These are phyloP conservation scores for Cutaneotrichosporon cavernicola DNA, from an alignment of 1,284 basidiomycete genomes.

Conservation along the genomic window DNA sequence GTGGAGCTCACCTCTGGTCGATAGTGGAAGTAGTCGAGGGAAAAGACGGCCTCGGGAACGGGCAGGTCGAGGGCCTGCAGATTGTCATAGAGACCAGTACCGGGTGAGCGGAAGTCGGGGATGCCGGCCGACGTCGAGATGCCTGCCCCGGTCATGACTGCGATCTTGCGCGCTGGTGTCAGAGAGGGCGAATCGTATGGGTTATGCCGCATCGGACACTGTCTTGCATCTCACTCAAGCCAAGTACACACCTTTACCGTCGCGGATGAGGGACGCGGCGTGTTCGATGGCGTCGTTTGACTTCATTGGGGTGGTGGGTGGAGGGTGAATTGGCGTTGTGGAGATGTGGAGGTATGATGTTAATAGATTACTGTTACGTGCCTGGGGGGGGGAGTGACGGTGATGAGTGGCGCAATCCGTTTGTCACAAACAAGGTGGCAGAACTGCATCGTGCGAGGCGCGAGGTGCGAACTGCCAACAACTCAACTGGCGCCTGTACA, in stretches of 20 bases:
- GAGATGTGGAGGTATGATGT: neutral
- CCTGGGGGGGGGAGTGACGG: neutral
- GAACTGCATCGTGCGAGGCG: too few species aligned
- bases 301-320: neutral
- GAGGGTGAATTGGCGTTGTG: neutral
- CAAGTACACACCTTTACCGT: conserved; percentile 47
- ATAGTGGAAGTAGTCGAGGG: conserved; percentile 53
- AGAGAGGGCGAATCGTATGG: too few species aligned
- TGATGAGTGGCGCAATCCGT: neutral
- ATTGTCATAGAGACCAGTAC: conserved; percentile 59
- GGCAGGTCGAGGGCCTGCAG: conserved; percentile 58
- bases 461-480: too few species aligned
- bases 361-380: neutral
- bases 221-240: too few species aligned
- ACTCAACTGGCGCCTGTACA: too few species aligned
- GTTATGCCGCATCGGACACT: too few species aligned
- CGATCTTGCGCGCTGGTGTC: conserved; percentile 52
- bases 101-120: conserved; percentile 55
- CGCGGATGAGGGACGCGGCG: conserved; percentile 47
- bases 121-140: conserved; percentile 58
- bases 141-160: conserved; percentile 58
- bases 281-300: conserved; percentile 31
- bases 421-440: neutral
- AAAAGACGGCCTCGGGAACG: conserved; percentile 60
- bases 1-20: conserved; percentile 38